Base-by-base conservation (phyloP, 1,284 basidiomycete genomes). In the Fomitopsis schrenkii region DNA sequence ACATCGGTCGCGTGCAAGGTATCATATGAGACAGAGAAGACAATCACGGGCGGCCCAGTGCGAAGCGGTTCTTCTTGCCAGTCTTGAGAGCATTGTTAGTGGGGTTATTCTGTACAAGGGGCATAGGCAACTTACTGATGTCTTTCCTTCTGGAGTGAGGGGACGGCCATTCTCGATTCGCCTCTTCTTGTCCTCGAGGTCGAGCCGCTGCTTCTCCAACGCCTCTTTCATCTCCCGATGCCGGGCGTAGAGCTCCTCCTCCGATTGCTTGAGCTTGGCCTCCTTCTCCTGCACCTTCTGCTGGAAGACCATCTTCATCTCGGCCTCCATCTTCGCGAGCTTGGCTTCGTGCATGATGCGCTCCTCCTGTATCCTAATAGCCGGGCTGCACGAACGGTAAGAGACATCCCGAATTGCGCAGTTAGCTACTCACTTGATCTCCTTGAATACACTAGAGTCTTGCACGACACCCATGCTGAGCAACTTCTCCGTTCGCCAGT, bases 231-330 rank as follows among this genome's bases (percentile, higher is more conserved):
- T 98, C 77, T 98, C 96, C 75, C 94, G 90, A 82, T 98, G 95
- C 65, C 95, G 88, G 59, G 95, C 93, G 73, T 98, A 98, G 17
- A 98, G 85, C 80, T 98, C 95, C 77, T 98, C 96, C 78, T 98
- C 96, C 60, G 91, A 94, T 77, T 98, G 95, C 81, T 97, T 98
- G 74, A 98, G 84, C 78, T 98, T 98, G 65, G 93, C 86, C 76
- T 98, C 95, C 82, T 98, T 98, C 77, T 98, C 95, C 75, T 95
- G 93, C 59, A 98, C 95, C 78, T 98, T 98, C 79, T 98, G 96
- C 76, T 96, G 94, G 93, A 98, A 98, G 69, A 98, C 95, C 91
- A 95, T 93, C 85, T 95, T 96, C 95, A 97, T 97, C 83, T 98
- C 95, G 62, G 94, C 91, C 80, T 98, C 95, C 95, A 98, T 98